Evolutionary conservation across 306 rosid species (phyloP), one percentile per base, ranked within the genome.

Genomic region (Comarum palustre): DNA sequence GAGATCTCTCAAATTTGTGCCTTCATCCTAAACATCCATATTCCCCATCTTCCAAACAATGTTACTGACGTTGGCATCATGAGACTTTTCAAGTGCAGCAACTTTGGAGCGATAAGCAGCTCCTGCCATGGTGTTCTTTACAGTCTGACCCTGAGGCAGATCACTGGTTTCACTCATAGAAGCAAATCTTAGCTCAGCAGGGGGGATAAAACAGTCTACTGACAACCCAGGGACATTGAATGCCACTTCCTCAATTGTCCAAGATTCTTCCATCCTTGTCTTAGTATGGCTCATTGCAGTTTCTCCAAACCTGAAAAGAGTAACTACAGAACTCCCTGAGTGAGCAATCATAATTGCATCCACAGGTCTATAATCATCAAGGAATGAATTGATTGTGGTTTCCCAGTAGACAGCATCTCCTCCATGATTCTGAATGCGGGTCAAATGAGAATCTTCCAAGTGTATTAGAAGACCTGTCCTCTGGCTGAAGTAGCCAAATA

Each of bases 321-420:
- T 95, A 70, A 90, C 99, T 22, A 91, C 93, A 5, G 99, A 95
- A 55, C 96, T 93, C 38, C 99, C 99, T 0, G 97, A 90, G 77
- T 95, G 99, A 65, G 99, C 99, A 12, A 95, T 91, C 96, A 91
- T 88, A 54, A 95, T 86, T 48, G 97, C 99, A 73, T 95, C 99
- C 46, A 95, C 92, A 0, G 93, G 90, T 68, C 90, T 79, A 74
- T 91, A 91, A 82, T 91, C 99, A 27, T 95, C 96, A 0, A 95
- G 96, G 79, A 90, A 91, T 17, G 99, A 91, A 84, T 91, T 95
- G 74, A 95, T 95, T 0, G 99, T 95, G 79, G 99, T 95, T 79
- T 95, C 99, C 99, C 99, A 95, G 76, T 95, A 95, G 4, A 88
- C 99, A 32, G 99, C 99, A 73, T 95, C 99, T 1, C 97, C 96